Evolutionary conservation across 352 stramenopile species (phyloP).

Genomic region (Thalassiosira mediterranea): DNA sequence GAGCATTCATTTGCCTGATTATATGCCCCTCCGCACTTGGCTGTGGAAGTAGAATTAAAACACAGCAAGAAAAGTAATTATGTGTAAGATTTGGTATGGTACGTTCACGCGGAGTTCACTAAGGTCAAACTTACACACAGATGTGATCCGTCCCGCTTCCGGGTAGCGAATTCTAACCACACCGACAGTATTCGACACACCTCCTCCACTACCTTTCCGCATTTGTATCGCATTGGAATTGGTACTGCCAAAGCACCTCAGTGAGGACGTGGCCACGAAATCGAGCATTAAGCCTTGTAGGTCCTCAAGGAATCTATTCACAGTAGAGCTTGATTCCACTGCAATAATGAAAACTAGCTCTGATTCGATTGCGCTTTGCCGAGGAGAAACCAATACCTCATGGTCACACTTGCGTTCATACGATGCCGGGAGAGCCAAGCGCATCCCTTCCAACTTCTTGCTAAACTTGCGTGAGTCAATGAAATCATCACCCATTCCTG

Average conservation of each 20-base stretch:
- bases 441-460: not conserved
- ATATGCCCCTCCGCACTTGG: conserved; percentile 31
- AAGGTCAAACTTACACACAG: conserved; percentile 41
- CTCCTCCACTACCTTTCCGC: not conserved
- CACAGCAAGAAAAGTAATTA: conserved; percentile 25
- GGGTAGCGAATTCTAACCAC: conserved; percentile 48
- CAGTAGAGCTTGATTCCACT: conserved; percentile 17
- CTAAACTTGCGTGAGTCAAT: conserved; percentile 14
- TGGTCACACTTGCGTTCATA: conserved; percentile 26
- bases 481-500: conserved; percentile 32
- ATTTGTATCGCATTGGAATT: not conserved
- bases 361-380: not conserved
- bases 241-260: conserved; percentile 22
- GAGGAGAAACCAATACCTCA: not conserved
- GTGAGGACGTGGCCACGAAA: conserved; percentile 23
- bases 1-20: conserved; percentile 36
- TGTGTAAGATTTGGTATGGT: conserved; percentile 32
- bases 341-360: conserved; percentile 41
- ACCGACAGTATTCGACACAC: conserved; percentile 4
- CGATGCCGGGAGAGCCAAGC: not conserved
- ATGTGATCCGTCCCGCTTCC: conserved; percentile 30
- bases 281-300: conserved; percentile 43
- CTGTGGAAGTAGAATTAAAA: conserved; percentile 11
- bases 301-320: conserved; percentile 24
- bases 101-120: conserved; percentile 25